Evolutionary conservation across 495 filamentous ascomycete species (phyloP).

Genomic region (Talaromyces borbonicus): DNA sequence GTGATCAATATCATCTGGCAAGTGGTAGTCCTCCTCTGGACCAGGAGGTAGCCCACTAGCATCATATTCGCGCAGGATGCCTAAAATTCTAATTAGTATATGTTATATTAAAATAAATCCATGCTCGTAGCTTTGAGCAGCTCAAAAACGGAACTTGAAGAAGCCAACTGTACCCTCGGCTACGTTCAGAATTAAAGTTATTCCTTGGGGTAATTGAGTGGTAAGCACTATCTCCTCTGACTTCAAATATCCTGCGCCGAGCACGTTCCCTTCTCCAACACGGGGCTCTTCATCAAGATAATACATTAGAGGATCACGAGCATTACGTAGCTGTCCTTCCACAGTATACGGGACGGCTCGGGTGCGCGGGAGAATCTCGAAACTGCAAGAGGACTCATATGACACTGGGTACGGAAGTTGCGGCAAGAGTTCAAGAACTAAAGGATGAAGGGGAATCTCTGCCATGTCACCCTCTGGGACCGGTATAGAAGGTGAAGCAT

Average conservation of each 20-base stretch:
- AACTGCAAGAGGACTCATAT: neutral
- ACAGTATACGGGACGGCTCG: neutral
- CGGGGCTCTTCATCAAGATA: neutral
- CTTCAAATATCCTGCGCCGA: neutral
- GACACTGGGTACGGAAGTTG: neutral
- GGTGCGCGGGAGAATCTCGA: neutral
- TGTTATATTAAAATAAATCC: too few relatives aligned
- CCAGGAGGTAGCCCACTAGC: too few relatives aligned
- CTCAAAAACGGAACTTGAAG: neutral
- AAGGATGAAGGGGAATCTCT: neutral
- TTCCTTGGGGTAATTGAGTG: neutral
- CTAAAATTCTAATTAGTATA: too few relatives aligned
- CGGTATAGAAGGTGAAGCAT: too few relatives aligned
- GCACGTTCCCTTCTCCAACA: neutral
- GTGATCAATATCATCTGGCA: too few relatives aligned
- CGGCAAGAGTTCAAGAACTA: neutral
- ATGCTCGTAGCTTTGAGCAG: neutral
- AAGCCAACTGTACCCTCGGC: neutral
- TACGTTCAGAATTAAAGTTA: neutral
- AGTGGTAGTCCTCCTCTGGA: too few relatives aligned
- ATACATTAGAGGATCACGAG: neutral
- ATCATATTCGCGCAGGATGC: too few relatives aligned
- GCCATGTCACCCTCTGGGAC: too few relatives aligned
- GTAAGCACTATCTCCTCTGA: neutral
- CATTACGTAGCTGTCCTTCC: neutral